These are phyloP conservation scores for Talaromyces marneffei DNA, from an alignment of 2,329 filamentous ascomycete genomes.

Conservation along the genomic window DNA sequence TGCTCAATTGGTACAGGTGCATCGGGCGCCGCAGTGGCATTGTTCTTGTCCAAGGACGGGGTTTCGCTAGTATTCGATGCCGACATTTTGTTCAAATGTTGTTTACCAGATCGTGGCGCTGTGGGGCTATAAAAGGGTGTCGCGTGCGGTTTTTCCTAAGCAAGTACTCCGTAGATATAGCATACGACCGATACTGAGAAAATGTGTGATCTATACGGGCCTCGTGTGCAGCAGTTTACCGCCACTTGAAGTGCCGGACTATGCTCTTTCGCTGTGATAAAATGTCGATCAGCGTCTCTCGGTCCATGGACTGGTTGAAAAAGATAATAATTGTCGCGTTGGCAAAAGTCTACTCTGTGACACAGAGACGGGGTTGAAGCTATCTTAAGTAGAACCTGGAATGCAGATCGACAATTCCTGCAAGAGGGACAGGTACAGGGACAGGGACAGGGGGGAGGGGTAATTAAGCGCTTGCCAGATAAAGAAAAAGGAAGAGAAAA, in stretches of 20 bases:
- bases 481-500: not conserved
- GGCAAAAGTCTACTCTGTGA: not conserved
- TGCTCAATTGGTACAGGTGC: not conserved
- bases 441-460: too few relatives aligned
- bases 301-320: constrained; percentile 10
- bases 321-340: not conserved
- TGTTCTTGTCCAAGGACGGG: constrained; percentile 8
- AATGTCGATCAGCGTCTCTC: constrained; percentile 6
- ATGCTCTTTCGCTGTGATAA: constrained; percentile 13
- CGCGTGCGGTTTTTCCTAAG: constrained; percentile 2
- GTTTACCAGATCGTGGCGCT: not conserved
- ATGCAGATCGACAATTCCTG: not conserved
- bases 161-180: not conserved
- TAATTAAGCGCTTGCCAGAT: not conserved
- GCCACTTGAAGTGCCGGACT: constrained; percentile 13
- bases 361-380: not conserved
- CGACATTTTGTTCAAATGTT: constrained; percentile 9
- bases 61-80: constrained; percentile 9
- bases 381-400: not conserved
- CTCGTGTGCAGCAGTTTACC: not conserved
- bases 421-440: not conserved
- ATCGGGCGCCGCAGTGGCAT: not conserved
- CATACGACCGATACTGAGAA: not conserved
- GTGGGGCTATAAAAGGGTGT: constrained; percentile 1
- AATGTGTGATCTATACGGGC: not conserved